Conservation (phyloP, 129 eudicot species). For the Helianthus tuberosus region DNA sequence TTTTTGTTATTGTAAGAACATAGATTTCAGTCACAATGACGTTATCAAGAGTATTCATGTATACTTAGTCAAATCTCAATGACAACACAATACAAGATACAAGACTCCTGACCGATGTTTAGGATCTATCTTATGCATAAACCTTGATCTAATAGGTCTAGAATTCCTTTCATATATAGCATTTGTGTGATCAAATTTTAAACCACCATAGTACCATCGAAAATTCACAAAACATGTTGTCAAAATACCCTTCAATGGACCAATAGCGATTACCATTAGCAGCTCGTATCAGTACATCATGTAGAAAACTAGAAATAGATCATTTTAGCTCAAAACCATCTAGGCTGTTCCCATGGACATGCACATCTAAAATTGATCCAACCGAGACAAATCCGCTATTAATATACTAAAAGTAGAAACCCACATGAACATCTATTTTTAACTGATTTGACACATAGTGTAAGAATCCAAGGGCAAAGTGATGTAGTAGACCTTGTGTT, state of each 20-base stretch:
- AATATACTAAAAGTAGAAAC: slow-evolving; percentile 29
- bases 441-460: too few relatives aligned
- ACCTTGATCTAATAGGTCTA: not conserved
- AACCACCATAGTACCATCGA: slow-evolving; percentile 3
- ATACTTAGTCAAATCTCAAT: slow-evolving; percentile 1
- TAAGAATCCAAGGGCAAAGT: slow-evolving; percentile 7
- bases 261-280: too few relatives aligned
- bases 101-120: slow-evolving; percentile 8
- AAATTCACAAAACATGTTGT: not conserved
- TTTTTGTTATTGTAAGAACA: slow-evolving; percentile 2
- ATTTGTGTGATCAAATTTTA: slow-evolving; percentile 18
- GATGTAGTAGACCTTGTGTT: not conserved
- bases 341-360: not conserved
- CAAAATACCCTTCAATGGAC: too few relatives aligned
- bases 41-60: slow-evolving; percentile 6
- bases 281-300: slow-evolving; percentile 6
- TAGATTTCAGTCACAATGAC: slow-evolving; percentile 8
- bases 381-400: slow-evolving; percentile 1
- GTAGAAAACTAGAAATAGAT: not conserved
- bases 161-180: slow-evolving; percentile 17
- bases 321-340: not conserved
- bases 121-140: slow-evolving; percentile 14
- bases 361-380: slow-evolving; percentile 13
- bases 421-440: not conserved
- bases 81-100: slow-evolving; percentile 13